Percentiles rank a stretch among this genome's conserved stretches.
These are phyloP conservation scores for Theobroma grandiflorum DNA, from an alignment of 441 rosid species.

Conservation along the genomic window DNA sequence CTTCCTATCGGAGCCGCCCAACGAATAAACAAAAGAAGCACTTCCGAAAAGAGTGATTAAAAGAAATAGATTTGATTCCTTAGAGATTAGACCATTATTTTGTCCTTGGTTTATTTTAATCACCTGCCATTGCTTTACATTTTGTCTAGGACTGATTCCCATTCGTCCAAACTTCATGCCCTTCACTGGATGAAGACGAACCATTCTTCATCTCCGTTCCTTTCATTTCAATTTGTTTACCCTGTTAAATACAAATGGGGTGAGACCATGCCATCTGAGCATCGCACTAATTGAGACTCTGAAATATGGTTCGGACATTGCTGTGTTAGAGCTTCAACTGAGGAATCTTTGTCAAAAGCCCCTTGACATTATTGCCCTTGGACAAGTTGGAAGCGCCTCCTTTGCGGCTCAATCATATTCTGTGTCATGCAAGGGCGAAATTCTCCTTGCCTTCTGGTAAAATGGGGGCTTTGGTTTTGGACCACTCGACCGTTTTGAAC, in stretches of 20 bases:
- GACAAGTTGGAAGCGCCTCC: neutral
- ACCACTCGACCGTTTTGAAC: constrained; percentile 14
- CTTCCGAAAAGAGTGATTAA: constrained; percentile 14
- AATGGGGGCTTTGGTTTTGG: constrained; percentile 19
- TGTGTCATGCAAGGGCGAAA: neutral
- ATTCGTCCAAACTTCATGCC: constrained; percentile 1
- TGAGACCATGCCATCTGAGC: neutral
- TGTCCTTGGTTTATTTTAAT: neutral
- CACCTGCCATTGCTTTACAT: constrained; percentile 10
- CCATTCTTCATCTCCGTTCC: neutral
- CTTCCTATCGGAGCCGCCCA: constrained; percentile 13
- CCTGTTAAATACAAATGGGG: neutral
- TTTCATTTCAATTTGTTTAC: neutral
- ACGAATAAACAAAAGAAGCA: constrained; percentile 22
- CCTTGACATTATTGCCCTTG: neutral
- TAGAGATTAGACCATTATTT: constrained; percentile 17
- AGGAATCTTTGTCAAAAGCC: neutral
- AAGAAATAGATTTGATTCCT: constrained; percentile 19
- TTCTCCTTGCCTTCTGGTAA: constrained; percentile 11
- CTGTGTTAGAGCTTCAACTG: neutral
- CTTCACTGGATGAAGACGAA: neutral
- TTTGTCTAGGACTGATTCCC: neutral
- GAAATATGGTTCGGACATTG: neutral
- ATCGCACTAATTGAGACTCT: neutral
- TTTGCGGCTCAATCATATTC: constrained; percentile 14